Conservation (phyloP, 495 filamentous ascomycete species). For the Podospora pseudopauciseta region DNA sequence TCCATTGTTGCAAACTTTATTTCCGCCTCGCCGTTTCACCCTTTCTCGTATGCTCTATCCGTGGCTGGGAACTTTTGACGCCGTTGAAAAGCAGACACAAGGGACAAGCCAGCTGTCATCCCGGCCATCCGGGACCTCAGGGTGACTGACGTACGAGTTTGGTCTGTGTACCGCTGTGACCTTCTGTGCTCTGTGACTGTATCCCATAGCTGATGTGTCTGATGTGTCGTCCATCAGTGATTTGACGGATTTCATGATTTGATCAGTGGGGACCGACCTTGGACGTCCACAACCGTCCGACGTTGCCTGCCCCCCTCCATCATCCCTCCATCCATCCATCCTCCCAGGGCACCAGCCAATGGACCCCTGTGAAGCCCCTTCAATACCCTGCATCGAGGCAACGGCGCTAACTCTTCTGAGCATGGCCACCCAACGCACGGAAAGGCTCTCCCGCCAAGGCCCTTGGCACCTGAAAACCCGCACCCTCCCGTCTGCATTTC, state of each 20-base stretch:
- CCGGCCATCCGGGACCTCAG: not conserved
- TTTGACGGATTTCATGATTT: not conserved
- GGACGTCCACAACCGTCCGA: not conserved
- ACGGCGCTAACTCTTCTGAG: not conserved
- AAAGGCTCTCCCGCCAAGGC: conserved; percentile 1
- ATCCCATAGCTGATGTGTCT: not conserved
- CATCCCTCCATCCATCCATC: not conserved
- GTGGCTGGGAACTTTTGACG: not conserved
- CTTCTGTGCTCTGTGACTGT: not conserved
- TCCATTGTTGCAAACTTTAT: conserved; percentile 3
- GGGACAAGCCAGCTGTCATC: not conserved
- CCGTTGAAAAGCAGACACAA: not conserved
- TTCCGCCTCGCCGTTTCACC: conserved; percentile 4
- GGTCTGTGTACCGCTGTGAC: not conserved
- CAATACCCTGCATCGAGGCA: not conserved
- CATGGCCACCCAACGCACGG: not conserved
- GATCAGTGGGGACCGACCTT: not conserved
- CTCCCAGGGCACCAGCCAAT: not conserved
- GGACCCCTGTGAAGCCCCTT: not conserved
- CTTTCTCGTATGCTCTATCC: not conserved
- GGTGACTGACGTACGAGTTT: not conserved
- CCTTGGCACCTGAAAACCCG: conserved; percentile 5
- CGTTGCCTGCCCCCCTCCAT: not conserved
- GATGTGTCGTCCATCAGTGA: not conserved
- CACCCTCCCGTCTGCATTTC: conserved; percentile 6